phyloP scores from a whole-genome alignment of 2,329 filamentous ascomycete genomes.

The Daldinia sp. region DNA sequence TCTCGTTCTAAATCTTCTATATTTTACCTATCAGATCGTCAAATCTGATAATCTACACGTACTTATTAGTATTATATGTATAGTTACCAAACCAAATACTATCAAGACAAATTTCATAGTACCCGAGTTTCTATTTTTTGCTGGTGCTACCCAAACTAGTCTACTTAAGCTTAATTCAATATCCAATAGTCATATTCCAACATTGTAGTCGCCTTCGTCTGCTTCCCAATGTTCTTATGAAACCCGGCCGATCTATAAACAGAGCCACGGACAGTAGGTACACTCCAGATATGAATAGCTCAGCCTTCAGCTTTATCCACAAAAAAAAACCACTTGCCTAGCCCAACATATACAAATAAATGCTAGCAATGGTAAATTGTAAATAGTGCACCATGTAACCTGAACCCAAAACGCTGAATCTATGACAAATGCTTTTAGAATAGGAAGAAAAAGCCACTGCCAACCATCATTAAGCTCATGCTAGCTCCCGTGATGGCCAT shows the following conservation, averaged over 20 bases:
- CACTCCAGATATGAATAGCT: slow-evolving; percentile 6
- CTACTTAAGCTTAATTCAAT: background rate
- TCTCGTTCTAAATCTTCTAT: no score
- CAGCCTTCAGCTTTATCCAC: background rate
- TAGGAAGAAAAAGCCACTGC: slow-evolving; percentile 47
- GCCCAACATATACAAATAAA: background rate
- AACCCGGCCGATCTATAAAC: slow-evolving; percentile 12
- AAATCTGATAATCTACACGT: no score
- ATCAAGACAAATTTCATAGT: no score
- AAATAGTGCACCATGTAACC: slow-evolving; percentile 20
- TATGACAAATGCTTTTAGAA: slow-evolving; percentile 22
- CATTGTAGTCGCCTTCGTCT: background rate
- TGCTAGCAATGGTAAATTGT: slow-evolving; percentile 5
- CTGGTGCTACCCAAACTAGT: background rate
- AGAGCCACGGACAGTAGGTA: background rate
- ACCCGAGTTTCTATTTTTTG: no score
- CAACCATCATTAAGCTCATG: slow-evolving; percentile 46
- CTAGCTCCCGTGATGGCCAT: slow-evolving; percentile 43
- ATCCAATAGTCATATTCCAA: no score
- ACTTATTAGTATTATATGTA: no score
- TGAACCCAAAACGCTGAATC: slow-evolving; percentile 12
- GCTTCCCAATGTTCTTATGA: background rate
- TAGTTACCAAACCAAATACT: no score
- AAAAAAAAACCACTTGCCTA: slow-evolving; percentile 1
- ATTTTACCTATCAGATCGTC: no score